Evolutionary conservation across 495 filamentous ascomycete species (phyloP), one percentile per base, ranked within the genome.

Genomic region (Elasticomyces elasticus): DNA sequence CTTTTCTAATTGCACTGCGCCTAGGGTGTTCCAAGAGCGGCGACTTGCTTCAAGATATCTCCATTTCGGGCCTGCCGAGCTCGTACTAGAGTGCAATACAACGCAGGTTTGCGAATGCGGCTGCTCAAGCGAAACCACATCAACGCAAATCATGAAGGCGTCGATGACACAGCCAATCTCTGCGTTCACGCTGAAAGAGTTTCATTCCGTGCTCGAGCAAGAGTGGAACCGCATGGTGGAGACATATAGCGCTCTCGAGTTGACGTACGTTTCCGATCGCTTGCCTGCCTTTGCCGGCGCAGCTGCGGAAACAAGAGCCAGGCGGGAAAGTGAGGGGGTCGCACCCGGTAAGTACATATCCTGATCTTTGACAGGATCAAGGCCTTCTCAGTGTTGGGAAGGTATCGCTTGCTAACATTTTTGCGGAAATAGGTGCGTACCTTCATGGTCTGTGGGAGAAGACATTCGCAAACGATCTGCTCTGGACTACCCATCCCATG

Each of bases 11-110:
- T 33, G 7, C 15, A 7, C 30, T 33, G 30, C 30, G 30, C 30
- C 7, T 7, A 33, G 56, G 62, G 53, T 58, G 17, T 52, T 58
- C 17, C 61, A 65, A 35, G 63, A 65, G 42, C 54, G 57, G 1
- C 38, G 54, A 9, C 54, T 65, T 10, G 41, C 63, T 15, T 49
- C 49, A 9, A 25, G 62, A 28, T 44, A 49, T 9, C 59, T 65
- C 3, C 54, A 65, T 43, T 65, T 63, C 35, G 52, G 48, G 12
- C 27, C 30, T 1, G n/a, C 51, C 2, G 43, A 65, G 47, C 33
- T 64, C n/a, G 31, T 31, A 10, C 63, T 51, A 44, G 52, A 61
- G 44, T 65, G 63, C 30, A 27, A 26, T 26, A 22, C 28, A 19
- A 25, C 23, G 20, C 15, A 11, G 10, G 35, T 27, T 12, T 52